Percentiles rank a stretch among this genome's conserved stretches.
Evolutionary conservation across 768 basidiomycete species (phyloP).

Genomic region (Serendipita sp.): DNA sequence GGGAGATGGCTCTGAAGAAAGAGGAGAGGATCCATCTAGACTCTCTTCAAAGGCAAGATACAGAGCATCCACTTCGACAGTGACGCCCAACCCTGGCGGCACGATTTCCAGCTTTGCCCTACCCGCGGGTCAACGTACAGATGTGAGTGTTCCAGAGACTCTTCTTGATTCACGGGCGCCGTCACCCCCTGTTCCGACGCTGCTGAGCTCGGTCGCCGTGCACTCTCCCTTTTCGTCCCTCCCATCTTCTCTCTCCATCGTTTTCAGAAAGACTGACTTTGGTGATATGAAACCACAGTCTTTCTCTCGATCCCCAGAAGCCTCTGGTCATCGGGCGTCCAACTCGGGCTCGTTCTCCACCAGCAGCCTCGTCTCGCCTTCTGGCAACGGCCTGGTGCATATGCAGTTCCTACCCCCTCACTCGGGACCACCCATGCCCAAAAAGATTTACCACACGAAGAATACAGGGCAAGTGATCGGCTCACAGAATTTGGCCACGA

Average conservation of each 20-base stretch:
- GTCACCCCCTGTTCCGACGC: too few relatives aligned
- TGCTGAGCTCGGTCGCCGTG: too few relatives aligned
- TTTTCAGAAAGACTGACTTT: not conserved
- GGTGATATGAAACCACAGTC: not conserved
- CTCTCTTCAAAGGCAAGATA: not conserved
- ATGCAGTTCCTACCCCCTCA: not conserved
- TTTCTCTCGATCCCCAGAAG: not conserved
- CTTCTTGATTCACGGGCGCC: too few relatives aligned
- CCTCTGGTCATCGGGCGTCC: not conserved
- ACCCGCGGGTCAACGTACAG: not conserved
- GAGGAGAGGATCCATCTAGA: not conserved
- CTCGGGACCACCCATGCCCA: not conserved
- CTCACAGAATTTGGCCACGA: not conserved
- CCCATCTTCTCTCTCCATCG: not conserved
- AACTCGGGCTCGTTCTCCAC: not conserved
- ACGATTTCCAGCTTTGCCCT: not conserved
- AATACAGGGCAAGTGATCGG: not conserved
- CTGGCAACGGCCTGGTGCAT: not conserved
- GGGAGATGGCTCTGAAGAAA: not conserved
- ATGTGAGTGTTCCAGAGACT: not conserved
- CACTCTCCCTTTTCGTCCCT: not conserved
- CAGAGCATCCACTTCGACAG: not conserved
- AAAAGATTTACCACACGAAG: constrained; percentile 4
- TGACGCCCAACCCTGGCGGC: not conserved
- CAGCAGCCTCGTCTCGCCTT: not conserved